A percentile compares a stretch with the other conserved stretches of the same genome.
Evolutionary conservation across 352 stramenopile species (phyloP).

Genomic region (Saprolegnia parasitica): DNA sequence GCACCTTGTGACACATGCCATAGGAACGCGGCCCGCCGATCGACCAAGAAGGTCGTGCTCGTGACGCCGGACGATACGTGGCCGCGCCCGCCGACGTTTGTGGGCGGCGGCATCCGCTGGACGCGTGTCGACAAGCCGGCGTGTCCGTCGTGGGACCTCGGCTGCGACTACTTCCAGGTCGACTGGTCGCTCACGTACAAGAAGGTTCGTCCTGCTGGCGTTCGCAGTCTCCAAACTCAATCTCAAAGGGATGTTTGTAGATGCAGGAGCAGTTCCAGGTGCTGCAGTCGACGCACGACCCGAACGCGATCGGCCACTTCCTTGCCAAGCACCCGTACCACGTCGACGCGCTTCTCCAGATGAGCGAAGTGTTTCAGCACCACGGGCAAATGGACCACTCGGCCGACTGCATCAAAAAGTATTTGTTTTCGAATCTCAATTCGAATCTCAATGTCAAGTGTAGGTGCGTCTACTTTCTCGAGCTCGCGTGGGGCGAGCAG

Average conservation of each 20-base stretch:
- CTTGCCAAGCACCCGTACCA: constrained; percentile 81
- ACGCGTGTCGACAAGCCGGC: constrained; percentile 72
- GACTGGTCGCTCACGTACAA: constrained; percentile 86
- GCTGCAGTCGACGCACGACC: constrained; percentile 76
- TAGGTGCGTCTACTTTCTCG: constrained; percentile 75
- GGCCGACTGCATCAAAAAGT: constrained; percentile 70
- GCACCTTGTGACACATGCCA: too few relatives aligned
- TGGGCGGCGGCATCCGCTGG: constrained; percentile 81
- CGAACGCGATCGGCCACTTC: constrained; percentile 76
- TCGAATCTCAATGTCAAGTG: neutral
- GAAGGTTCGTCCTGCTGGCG: constrained; percentile 54
- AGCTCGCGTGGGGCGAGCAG: constrained; percentile 77
- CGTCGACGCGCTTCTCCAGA: constrained; percentile 76
- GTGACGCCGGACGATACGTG: constrained; percentile 77
- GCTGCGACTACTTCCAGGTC: constrained; percentile 79
- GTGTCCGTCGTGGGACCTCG: constrained; percentile 55
- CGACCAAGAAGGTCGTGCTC: constrained; percentile 67
- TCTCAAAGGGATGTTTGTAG: constrained; percentile 33
- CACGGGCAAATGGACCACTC: constrained; percentile 85
- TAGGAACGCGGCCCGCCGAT: constrained; percentile 54
- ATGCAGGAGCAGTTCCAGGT: constrained; percentile 77
- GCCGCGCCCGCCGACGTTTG: constrained; percentile 79
- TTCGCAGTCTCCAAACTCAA: neutral
- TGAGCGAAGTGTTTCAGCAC: constrained; percentile 85
- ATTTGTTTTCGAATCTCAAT: neutral